phyloP scores from a whole-genome alignment of 768 basidiomycete species.

The Mycena galericulata region DNA sequence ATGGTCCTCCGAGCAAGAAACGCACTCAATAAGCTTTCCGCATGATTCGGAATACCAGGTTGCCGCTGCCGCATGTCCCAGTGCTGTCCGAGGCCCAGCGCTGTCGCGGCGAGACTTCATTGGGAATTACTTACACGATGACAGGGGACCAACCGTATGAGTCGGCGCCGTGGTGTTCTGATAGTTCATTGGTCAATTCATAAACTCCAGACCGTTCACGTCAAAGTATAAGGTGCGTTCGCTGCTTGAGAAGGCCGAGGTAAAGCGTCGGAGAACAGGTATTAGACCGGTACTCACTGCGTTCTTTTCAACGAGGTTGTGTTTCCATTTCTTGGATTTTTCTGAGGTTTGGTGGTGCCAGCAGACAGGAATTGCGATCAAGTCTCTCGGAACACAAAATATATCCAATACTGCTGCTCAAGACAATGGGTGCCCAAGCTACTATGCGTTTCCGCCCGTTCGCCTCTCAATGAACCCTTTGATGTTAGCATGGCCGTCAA shows the following conservation, averaged over 20 bases:
- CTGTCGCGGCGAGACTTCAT: constrained; percentile 26
- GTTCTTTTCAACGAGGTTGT: constrained; percentile 1
- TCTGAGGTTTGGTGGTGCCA: background rate
- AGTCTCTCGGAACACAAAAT: background rate
- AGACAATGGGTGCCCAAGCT: constrained; percentile 16
- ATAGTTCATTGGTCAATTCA: constrained; percentile 11
- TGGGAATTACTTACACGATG: constrained; percentile 24
- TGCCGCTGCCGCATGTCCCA: constrained; percentile 32
- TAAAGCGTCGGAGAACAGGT: constrained; percentile 29
- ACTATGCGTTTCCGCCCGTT: constrained; percentile 53
- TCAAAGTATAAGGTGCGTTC: constrained; percentile 26
- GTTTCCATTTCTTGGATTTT: background rate
- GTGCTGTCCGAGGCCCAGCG: constrained; percentile 26
- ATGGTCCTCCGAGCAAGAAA: constrained; percentile 15
- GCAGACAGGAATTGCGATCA: background rate
- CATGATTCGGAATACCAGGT: constrained; percentile 21
- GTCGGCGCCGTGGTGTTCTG: constrained; percentile 26
- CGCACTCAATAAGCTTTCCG: constrained; percentile 27
- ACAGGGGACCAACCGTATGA: constrained; percentile 22
- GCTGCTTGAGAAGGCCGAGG: constrained; percentile 28
- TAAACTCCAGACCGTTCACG: constrained; percentile 30
- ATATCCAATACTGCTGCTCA: constrained; percentile 2
- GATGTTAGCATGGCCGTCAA: constrained; percentile 84
- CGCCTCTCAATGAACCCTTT: constrained; percentile 84
- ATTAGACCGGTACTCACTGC: constrained; percentile 27